Evolutionary conservation across 805 yeast genomes (phyloP).

Genomic region (Clavispora fructus): DNA sequence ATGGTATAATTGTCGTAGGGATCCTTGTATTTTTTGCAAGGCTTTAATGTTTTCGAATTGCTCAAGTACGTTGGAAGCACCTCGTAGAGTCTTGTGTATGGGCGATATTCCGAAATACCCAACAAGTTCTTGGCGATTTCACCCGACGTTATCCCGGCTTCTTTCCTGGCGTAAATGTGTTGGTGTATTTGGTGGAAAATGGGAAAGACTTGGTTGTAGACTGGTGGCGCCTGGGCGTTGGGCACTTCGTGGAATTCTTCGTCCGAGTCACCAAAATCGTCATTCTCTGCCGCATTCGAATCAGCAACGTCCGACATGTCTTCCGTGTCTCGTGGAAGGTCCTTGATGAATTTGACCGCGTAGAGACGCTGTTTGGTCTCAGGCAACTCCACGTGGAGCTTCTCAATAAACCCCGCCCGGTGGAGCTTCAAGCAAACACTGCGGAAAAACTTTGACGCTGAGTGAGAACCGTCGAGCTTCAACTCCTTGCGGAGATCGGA

Average conservation of each 20-base stretch:
- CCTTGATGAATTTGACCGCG: constrained; percentile 38
- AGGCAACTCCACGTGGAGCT: constrained; percentile 42
- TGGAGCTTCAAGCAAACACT: constrained; percentile 44
- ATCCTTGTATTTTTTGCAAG: constrained; percentile 22
- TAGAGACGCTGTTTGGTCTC: constrained; percentile 23
- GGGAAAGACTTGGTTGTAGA: constrained; percentile 55
- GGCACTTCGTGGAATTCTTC: constrained; percentile 9
- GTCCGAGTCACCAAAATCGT: constrained; percentile 19
- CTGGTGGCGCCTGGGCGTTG: constrained; percentile 17
- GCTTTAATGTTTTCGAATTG: constrained; percentile 23
- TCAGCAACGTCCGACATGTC: constrained; percentile 35
- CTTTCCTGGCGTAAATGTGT: constrained; percentile 34
- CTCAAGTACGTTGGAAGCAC: constrained; percentile 36
- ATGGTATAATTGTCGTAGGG: constrained; percentile 30
- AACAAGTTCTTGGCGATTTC: constrained; percentile 44
- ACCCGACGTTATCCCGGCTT: constrained; percentile 56
- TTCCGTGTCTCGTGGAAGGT: constrained; percentile 44
- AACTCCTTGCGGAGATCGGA: constrained; percentile 58
- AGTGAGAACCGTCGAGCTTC: constrained; percentile 38
- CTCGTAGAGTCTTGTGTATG: constrained; percentile 49
- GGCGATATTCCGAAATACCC: constrained; percentile 51
- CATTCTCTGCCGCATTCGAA: constrained; percentile 13
- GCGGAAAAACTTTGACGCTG: constrained; percentile 42
- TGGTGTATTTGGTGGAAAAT: constrained; percentile 59
- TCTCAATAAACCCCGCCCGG: constrained; percentile 41